These are phyloP conservation scores for Fusarium sp. DNA, from an alignment of 2,329 filamentous ascomycete genomes.

Conservation along the genomic window DNA sequence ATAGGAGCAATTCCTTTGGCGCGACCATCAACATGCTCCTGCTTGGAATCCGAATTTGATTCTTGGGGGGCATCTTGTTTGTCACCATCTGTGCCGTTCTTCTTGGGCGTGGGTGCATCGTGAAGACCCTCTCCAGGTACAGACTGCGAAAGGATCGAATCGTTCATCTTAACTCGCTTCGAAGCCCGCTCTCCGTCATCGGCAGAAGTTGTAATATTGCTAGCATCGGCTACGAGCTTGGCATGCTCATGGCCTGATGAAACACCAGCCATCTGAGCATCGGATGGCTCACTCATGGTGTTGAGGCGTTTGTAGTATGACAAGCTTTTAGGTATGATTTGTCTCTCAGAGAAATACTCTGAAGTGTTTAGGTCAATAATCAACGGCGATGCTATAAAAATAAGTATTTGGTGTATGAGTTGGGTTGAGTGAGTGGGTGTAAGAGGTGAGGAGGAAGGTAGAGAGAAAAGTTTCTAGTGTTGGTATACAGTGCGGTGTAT, in stretches of 20 bases:
- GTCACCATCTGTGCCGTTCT: conserved; percentile 37
- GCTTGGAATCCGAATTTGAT: conserved; percentile 17
- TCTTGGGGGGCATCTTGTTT: conserved; percentile 31
- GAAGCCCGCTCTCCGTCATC: conserved; percentile 59
- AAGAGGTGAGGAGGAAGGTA: conserved; percentile 7
- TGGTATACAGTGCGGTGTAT: background rate
- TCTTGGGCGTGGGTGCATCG: conserved; percentile 32
- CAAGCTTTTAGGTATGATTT: background rate
- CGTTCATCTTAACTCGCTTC: conserved; percentile 71
- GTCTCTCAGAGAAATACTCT: background rate
- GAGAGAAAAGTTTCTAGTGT: background rate
- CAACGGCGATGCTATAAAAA: background rate
- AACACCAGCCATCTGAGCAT: conserved; percentile 43
- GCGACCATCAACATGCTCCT: conserved; percentile 47
- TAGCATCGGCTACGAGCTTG: conserved; percentile 34
- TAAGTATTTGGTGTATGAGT: conserved; percentile 14
- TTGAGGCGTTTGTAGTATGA: background rate
- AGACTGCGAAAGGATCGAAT: conserved; percentile 37
- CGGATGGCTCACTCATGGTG: conserved; percentile 49
- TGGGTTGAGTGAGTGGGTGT: conserved; percentile 10
- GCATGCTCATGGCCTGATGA: conserved; percentile 34
- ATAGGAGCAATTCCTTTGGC: conserved; percentile 75
- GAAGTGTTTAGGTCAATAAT: background rate
- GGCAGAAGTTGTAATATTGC: conserved; percentile 18
- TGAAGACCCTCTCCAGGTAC: conserved; percentile 41